Evolutionary conservation across 345 rosid genomes (phyloP), one percentile per base, ranked within the genome.

Genomic region (Fremontodendron californicum): DNA sequence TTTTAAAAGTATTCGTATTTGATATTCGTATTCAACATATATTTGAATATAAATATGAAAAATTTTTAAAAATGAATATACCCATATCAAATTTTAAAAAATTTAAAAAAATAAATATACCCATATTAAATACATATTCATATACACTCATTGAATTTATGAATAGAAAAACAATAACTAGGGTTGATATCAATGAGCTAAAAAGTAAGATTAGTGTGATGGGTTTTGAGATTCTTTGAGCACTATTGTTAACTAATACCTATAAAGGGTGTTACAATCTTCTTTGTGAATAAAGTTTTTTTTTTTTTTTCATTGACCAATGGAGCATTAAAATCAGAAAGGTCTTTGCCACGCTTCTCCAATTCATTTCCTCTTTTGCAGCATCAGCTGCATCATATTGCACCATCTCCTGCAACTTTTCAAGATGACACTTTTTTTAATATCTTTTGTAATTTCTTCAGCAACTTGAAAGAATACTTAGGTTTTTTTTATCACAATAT

Each of bases 161-260:
- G 7, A 39, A 8, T 43, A 0, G 13, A 10, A 43, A 7, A 43
- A 10, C 6, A 57, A 57, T 60, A 2, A 4, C 19, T 27, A 29
- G 27, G 4, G 37, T 29, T 31, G 40, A 29, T 39, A 39, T 29
- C 0, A 13, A 61, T 29, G 40, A 29, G 40, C 66, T 29, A 29
- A 31, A 61, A 61, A 31, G 39, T 2, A 60, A 5, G 65, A 29
- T 1, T 31, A 31, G 3, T 9, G 58, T 7, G n/a, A 15, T 65
- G 72, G 46, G 21, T 39, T n/a, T 39, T 39, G 49, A 43, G 74
- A 78, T 73, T 73, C 48, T 73, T 48, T 46, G 23, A 73, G 73
- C 54, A 42, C 45, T 11, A 52, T n/a, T n/a, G 46, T 29, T 66
- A 40, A 19, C 49, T 21, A 63, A 42, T 66, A 57, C 48, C 68